A percentile compares a stretch with the other conserved stretches of the same genome.
These are phyloP conservation scores for Astrocystis sublimbata DNA, from an alignment of 495 filamentous ascomycete genomes.

Conservation along the genomic window DNA sequence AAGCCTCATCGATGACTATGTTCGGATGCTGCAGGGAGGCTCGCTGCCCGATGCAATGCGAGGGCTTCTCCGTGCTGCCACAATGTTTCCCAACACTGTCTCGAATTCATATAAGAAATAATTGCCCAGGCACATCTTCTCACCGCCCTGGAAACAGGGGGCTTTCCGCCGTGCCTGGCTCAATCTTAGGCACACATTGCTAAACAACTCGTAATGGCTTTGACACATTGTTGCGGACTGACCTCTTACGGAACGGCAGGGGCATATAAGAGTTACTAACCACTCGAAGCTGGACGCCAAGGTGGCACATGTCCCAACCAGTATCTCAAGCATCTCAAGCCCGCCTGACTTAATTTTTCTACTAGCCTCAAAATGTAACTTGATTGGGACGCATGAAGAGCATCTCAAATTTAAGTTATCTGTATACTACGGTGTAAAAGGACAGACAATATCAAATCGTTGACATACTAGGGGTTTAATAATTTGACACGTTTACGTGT, in stretches of 20 bases:
- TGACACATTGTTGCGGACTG: too few relatives aligned
- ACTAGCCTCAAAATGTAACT: not conserved
- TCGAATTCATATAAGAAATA: slow-evolving; percentile 17
- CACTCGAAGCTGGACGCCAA: too few relatives aligned
- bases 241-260: too few relatives aligned
- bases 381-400: not conserved
- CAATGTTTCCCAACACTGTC: slow-evolving; percentile 25
- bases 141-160: not conserved
- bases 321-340: too few relatives aligned
- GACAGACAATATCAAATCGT: not conserved
- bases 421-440: slow-evolving; percentile 3
- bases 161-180: not conserved
- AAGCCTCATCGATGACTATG: slow-evolving; percentile 35
- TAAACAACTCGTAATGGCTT: too few relatives aligned
- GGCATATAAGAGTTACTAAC: too few relatives aligned
- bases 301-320: too few relatives aligned
- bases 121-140: not conserved
- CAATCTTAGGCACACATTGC: too few relatives aligned
- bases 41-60: slow-evolving; percentile 37
- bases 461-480: too few relatives aligned
- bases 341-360: not conserved
- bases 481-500: too few relatives aligned
- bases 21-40: slow-evolving; percentile 32
- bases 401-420: too few relatives aligned
- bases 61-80: slow-evolving; percentile 38